Base-by-base conservation (phyloP, 176 grass and related monocot species). In the Chloris gayana region DNA sequence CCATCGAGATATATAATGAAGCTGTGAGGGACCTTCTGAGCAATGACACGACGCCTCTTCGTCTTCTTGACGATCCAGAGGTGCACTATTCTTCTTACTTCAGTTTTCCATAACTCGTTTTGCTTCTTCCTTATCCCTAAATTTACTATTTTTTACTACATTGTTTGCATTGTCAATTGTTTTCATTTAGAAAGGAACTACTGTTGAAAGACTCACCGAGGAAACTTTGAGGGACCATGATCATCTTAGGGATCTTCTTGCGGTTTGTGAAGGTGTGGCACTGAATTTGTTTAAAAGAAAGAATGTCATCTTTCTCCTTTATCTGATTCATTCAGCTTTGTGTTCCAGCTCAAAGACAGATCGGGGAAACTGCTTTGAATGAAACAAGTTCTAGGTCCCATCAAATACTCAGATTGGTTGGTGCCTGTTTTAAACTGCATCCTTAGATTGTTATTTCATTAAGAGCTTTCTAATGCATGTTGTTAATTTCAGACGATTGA, bases 51-150 rank as follows among this genome's bases (percentile, higher is more conserved):
- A 63, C 90, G 72, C 93, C 88, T 81, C 93, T 99, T 72, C 89
- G 97, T 72, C 90, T 99, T 85, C 97, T 99, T 73, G 97, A 99
- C 84, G 97, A 99, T 90, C 97, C 97, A 61, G 96, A 98, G 86
- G 96, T 95, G 79, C 21, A 5, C 54, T 47, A 33, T 74, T 92
- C 66, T 86, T 64, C 38, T 86, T 45, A 76, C 26, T 46, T 89
- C 0, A 77, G 35, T 19, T 83, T 54, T 34, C 49, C 72, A 47
- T 49, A 50, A 60, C 31, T 73, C 77, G 0, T 30, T 64, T 15
- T 68, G 12, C 38, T 76, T 77, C 14, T 34, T 80, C 74, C 46
- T 13, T 33, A 15, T 57, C 29, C 50, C 68, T 61, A 22, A n/a
- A 15, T 79, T 54, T 74, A 51, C 25, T 69, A n/a, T 81, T 45